Evolutionary conservation across 352 stramenopile species (phyloP), one percentile per base, ranked within the genome.

Genomic region (Globisporangium radiosum): DNA sequence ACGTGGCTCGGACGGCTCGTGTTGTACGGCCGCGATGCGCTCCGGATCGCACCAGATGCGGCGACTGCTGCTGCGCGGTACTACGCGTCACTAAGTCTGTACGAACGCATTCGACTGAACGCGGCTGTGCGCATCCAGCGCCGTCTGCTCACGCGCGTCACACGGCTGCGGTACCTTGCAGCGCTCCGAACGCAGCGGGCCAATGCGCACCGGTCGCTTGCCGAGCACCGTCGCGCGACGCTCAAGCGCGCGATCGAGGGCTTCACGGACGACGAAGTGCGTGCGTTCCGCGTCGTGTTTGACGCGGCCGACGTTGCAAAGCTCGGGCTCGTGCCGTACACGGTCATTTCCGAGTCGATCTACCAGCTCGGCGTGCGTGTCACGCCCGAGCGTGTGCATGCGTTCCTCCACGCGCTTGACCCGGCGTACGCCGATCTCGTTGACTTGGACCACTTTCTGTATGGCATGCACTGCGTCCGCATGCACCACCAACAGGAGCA

Each of bases 371-470:
- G 82, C 3, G 80, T 92, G 5, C 66, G 73, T 19, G 82, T 90
- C 3, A 54, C 79, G 9, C 53, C 72, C 0, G 59, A 68, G 0
- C 71, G 76, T 47, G 82, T 92, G 4, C 74, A 67, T 2, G 54
- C 73, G 14, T 73, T 86, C 55, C 64, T 92, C 1, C 13, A 68
- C 37, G 73, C 69, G 0, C 70, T 89, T 7, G 82, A 92, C 38
- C 78, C 79, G 1, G 82, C 79, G 19, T 92, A 87, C 52, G 78
- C 76, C 8, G 82, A 92, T 33, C 73, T 92, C 1, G 81, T 92
- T 8, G 82, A 92, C 65, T 84, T 90, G 53, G 82, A 92, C 50
- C 81, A 92, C 59, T 92, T 90, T 62, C 47, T 92, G 8, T 92
- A 87, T 52, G 82, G 77, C 58, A 92, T 92, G 82, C 79, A 89